phyloP scores from a whole-genome alignment of 176 grass and related monocot species.

The Paspalum notatum region DNA sequence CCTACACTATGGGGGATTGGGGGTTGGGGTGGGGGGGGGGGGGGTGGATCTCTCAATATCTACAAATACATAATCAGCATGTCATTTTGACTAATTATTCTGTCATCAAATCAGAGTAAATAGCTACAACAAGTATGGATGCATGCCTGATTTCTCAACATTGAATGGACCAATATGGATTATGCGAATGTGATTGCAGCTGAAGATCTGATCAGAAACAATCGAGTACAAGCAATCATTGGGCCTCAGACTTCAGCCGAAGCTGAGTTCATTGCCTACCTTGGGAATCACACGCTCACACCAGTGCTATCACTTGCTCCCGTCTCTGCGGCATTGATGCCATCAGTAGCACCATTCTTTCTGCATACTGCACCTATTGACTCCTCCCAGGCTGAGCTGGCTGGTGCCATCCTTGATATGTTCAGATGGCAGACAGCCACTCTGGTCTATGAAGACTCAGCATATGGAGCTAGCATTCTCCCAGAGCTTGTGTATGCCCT shows the following conservation, averaged over 20 bases:
- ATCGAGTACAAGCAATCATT: constrained; percentile 48
- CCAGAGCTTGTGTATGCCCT: constrained; percentile 42
- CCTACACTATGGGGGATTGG: too few relatives aligned
- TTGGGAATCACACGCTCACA: constrained; percentile 43
- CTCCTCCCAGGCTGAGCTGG: constrained; percentile 32
- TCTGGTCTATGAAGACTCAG: constrained; percentile 56
- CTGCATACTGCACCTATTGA: constrained; percentile 49
- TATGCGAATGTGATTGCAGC: constrained; percentile 35
- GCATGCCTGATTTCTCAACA: constrained; percentile 5
- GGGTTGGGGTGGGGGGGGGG: too few relatives aligned
- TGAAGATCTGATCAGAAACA: constrained; percentile 44
- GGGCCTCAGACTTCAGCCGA: constrained; percentile 47
- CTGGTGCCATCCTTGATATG: constrained; percentile 40
- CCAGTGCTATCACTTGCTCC: constrained; percentile 50
- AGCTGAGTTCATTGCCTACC: constrained; percentile 45
- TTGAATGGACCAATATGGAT: not conserved
- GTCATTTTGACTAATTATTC: not conserved
- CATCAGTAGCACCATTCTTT: constrained; percentile 39
- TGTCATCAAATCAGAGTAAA: too few relatives aligned
- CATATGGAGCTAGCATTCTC: constrained; percentile 50
- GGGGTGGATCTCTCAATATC: too few relatives aligned
- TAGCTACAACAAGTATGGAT: not conserved
- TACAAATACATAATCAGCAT: not conserved
- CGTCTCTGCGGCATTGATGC: constrained; percentile 2
- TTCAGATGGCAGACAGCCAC: constrained; percentile 46